phyloP scores from a whole-genome alignment of 2,329 filamentous ascomycete genomes.

The Penicillium digitatum region DNA sequence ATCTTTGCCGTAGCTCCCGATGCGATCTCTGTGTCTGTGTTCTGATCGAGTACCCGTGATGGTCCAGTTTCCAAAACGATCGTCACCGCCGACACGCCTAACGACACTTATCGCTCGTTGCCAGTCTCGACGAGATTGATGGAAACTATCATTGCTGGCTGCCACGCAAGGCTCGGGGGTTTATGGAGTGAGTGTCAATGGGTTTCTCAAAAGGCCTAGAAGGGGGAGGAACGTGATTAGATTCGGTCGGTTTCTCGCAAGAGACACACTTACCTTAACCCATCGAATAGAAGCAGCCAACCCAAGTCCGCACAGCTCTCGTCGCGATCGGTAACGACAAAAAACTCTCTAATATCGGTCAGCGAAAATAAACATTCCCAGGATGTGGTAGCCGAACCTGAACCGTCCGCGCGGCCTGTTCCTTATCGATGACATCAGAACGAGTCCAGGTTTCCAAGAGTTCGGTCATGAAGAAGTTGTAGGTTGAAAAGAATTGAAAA shows the following conservation, averaged over 20 bases:
- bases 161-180: constrained; percentile 26
- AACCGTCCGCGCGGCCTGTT: constrained; percentile 18
- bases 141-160: constrained; percentile 20
- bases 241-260: too few relatives aligned
- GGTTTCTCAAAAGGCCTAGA: constrained; percentile 53
- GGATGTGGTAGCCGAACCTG: constrained; percentile 16
- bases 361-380: background rate
- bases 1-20: constrained; percentile 64
- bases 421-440: constrained; percentile 20
- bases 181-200: constrained; percentile 49
- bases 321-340: constrained; percentile 68
- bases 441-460: background rate
- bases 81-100: constrained; percentile 64
- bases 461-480: background rate
- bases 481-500: background rate
- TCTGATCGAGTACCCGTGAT: constrained; percentile 35
- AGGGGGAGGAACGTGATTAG: background rate
- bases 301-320: constrained; percentile 65
- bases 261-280: constrained; percentile 54
- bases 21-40: constrained; percentile 48
- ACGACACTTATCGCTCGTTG: constrained; percentile 68
- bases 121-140: constrained; percentile 66
- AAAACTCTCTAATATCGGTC: constrained; percentile 60
- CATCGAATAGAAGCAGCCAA: constrained; percentile 68
- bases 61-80: constrained; percentile 4